Evolutionary conservation across 352 stramenopile genomes (phyloP), one percentile per base, ranked within the genome.

Genomic region (Pythium folliculosum): DNA sequence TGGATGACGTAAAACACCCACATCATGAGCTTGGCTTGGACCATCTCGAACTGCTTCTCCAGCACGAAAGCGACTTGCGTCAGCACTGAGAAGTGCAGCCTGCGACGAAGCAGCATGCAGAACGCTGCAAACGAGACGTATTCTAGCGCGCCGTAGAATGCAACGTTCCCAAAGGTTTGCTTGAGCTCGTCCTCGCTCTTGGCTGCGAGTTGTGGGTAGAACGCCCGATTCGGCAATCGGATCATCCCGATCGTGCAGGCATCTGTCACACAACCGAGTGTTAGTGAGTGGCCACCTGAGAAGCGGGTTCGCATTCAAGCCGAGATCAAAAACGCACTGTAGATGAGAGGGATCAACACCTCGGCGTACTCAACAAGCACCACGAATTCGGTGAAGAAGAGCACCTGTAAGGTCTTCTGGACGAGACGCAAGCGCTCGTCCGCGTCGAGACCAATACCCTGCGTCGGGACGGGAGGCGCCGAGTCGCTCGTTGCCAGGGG

Each of bases 61-160:
- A 69, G 25, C 35, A 69, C 54, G 22, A 69, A 69, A 10, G 63
- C 54, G 10, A 69, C 40, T 14, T 63, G 63, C 10, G 56, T 43
- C 17, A 63, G 43, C 17, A 59, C 27, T 5, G 63, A 69, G 35
- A 55, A 57, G 6, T 22, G 21, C 19, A 69, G 35, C 27, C 52
- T 57, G n/a, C 43, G 38, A 8, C 25, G n/a, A 21, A 68, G 30
- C 40, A 68, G 16, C 22, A 61, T 14, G 8, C 48, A 45, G n/a
- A 68, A 49, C 14, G 30, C 32, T 16, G 50, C 50, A 53, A 61
- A 68, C 2, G 61, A 62, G 13, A 62, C 1, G 19, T 52, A 57
- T n/a, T 68, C 52, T 21, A 68, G 30, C 3, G 25, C 7, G 9
- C 30, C 49, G 40, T 61, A 67, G 16, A 55, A 13, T 1, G 43